A percentile compares a stretch with the other conserved stretches of the same genome.
These are phyloP conservation scores for Xenoacremonium recifei DNA, from an alignment of 2,329 filamentous ascomycete species.

Conservation along the genomic window DNA sequence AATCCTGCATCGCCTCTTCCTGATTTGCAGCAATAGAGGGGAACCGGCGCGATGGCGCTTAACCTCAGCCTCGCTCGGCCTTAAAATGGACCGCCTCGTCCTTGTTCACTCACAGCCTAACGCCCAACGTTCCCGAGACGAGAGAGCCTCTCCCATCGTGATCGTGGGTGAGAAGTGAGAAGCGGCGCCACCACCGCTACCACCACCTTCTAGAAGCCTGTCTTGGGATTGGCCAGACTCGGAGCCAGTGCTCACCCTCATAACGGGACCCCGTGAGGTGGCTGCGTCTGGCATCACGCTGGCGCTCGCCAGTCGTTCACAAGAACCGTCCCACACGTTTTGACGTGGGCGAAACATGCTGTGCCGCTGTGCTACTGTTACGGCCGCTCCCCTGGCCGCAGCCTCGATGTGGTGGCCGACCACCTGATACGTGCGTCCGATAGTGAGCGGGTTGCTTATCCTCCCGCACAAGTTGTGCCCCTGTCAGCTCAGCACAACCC, in stretches of 20 bases:
- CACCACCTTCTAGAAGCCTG: not conserved
- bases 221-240: not conserved
- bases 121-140: not conserved
- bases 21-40: no score
- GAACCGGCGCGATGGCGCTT: not conserved
- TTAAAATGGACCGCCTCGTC: no score
- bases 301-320: not conserved
- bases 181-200: not conserved
- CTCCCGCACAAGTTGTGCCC: not conserved
- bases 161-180: no score
- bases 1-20: no score
- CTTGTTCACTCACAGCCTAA: not conserved
- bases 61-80: not conserved
- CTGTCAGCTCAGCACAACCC: not conserved
- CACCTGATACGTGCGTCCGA: no score
- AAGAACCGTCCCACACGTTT: constrained; percentile 2
- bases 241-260: not conserved
- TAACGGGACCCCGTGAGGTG: constrained; percentile 10
- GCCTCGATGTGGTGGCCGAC: no score
- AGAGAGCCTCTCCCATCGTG: no score
- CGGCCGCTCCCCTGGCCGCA: constrained; percentile 4
- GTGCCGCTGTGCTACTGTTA: constrained; percentile 1
- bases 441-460: not conserved
- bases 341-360: constrained; percentile 5
- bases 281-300: constrained; percentile 4